phyloP scores from a whole-genome alignment of 2,329 filamentous ascomycete species.

The Cytospora mali region DNA sequence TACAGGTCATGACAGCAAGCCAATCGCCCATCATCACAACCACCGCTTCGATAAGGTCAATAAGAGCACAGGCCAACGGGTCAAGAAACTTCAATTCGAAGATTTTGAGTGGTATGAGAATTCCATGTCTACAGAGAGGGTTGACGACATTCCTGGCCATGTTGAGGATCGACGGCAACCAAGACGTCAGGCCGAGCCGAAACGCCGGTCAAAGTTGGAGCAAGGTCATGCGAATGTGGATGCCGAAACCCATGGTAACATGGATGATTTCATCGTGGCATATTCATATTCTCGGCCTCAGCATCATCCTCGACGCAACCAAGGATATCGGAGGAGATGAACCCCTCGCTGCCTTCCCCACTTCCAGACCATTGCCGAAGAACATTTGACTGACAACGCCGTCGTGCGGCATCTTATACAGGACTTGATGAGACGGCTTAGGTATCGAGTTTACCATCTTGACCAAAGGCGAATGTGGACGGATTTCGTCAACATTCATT shows the following conservation, averaged over 20 bases:
- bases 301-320: constrained; percentile 14
- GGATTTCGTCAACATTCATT: background rate
- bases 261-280: constrained; percentile 14
- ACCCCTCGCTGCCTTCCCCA: background rate
- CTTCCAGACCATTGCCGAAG: background rate
- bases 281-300: constrained; percentile 14
- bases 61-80: constrained; percentile 74
- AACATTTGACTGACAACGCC: constrained; percentile 22
- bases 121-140: background rate
- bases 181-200: constrained; percentile 1
- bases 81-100: constrained; percentile 88
- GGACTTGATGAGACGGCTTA: constrained; percentile 22
- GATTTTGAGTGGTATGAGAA: constrained; percentile 90
- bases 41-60: constrained; percentile 55
- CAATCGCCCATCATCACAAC: constrained; percentile 53
- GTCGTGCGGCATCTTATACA: constrained; percentile 14
- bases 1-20: constrained; percentile 52
- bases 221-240: constrained; percentile 13
- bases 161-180: constrained; percentile 12
- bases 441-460: constrained; percentile 6
- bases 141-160: constrained; percentile 5
- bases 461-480: background rate
- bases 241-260: constrained; percentile 2
- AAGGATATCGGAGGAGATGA: constrained; percentile 24
- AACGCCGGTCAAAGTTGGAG: constrained; percentile 17